A percentile compares a stretch with the other conserved stretches of the same genome.
These are phyloP conservation scores for Phytophthora sp. DNA, from an alignment of 352 stramenopile species.

Conservation along the genomic window DNA sequence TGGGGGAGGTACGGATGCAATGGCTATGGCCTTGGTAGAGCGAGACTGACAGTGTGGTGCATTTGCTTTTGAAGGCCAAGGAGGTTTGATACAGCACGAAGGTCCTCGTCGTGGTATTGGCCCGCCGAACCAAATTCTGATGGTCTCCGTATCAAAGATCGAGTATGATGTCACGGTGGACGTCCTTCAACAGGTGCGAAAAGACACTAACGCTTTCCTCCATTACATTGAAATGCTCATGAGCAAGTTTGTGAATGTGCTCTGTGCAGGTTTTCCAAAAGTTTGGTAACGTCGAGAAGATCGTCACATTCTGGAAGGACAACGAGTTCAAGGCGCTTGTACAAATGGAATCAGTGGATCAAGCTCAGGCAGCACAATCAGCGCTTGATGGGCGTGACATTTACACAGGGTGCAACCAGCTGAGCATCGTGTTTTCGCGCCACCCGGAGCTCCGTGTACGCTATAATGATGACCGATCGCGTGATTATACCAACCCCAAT, in stretches of 20 bases:
- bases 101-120: conserved; percentile 42
- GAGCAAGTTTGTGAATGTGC: background rate
- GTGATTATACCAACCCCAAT: conserved; percentile 80
- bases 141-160: conserved; percentile 83
- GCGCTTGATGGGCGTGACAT: conserved; percentile 84
- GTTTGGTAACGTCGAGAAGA: conserved; percentile 85
- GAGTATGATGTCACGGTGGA: conserved; percentile 86
- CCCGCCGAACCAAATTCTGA: conserved; percentile 70
- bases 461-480: conserved; percentile 78
- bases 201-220: too few species aligned
- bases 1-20: conserved; percentile 15
- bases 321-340: conserved; percentile 84
- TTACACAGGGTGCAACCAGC: conserved; percentile 86
- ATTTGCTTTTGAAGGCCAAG: conserved; percentile 17
- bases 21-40: background rate
- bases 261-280: conserved; percentile 70
- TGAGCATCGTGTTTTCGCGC: conserved; percentile 81
- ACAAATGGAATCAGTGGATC: conserved; percentile 78
- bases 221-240: too few species aligned
- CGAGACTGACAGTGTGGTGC: background rate
- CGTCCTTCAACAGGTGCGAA: conserved; percentile 69
- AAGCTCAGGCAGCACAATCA: conserved; percentile 70
- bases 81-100: conserved; percentile 24
- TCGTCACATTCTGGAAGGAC: conserved; percentile 86
- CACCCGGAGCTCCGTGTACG: conserved; percentile 73